Evolutionary conservation across 371 early-diverging fungal species (phyloP).

Genomic region (Mucor sp.): DNA sequence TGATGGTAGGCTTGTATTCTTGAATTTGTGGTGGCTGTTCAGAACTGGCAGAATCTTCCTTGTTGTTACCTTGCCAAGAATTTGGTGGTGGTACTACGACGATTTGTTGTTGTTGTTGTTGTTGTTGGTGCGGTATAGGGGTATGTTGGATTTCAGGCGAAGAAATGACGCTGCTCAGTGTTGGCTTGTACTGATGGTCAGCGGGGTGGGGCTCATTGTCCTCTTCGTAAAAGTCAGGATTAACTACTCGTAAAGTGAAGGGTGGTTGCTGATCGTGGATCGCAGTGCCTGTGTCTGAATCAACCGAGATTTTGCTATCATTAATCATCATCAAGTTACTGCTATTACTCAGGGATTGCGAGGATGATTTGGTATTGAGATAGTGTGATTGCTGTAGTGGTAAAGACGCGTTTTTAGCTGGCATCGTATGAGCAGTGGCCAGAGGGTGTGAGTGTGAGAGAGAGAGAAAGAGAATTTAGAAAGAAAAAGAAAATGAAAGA

Average conservation of each 20-base stretch:
- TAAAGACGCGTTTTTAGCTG: conserved; percentile 9
- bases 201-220: conserved; percentile 15
- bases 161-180: conserved; percentile 7
- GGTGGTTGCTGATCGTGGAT: conserved; percentile 1
- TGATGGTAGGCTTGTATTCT: neutral
- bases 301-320: conserved; percentile 16
- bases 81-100: conserved; percentile 15
- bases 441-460: neutral
- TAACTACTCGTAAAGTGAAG: conserved; percentile 21
- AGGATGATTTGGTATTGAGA: conserved; percentile 1
- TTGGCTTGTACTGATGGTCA: conserved; percentile 13
- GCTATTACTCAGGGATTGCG: neutral
- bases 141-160: conserved; percentile 14
- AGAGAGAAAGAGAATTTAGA: neutral
- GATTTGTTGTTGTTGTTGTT: conserved; percentile 6
- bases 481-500: conserved; percentile 1
- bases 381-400: neutral
- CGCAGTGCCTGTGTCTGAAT: conserved; percentile 18
- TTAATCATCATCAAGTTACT: neutral
- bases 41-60: neutral
- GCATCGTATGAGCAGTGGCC: neutral
- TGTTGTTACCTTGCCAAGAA: conserved; percentile 13
- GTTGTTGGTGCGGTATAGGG: neutral
- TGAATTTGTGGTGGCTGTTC: neutral
- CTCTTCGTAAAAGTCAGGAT: conserved; percentile 21